Percentiles rank a stretch among this genome's conserved stretches.
phyloP scores from a whole-genome alignment of 2,329 filamentous ascomycete genomes.

The Aspergillus luchuensis region DNA sequence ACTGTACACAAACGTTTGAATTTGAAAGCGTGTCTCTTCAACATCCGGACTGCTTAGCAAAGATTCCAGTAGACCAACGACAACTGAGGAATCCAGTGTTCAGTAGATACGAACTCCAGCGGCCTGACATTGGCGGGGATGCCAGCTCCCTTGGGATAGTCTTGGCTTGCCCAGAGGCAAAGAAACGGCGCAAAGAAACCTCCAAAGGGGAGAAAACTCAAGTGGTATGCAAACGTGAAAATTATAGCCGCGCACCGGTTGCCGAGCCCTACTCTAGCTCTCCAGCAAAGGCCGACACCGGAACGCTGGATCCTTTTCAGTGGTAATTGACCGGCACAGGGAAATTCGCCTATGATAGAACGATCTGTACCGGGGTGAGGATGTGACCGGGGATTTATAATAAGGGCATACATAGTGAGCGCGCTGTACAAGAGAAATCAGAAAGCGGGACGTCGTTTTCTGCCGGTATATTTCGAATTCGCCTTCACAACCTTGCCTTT shows the following conservation, averaged over 20 bases:
- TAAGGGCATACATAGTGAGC: background rate
- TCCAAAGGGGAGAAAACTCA: background rate
- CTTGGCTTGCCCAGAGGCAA: background rate
- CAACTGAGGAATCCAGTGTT: background rate
- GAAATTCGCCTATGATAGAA: background rate
- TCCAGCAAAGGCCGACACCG: background rate
- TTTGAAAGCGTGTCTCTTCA: constrained; percentile 13
- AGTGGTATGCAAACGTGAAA: background rate
- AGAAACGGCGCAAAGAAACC: background rate
- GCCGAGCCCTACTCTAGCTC: background rate
- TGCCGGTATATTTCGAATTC: constrained; percentile 88
- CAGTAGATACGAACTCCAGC: background rate
- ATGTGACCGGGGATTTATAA: background rate
- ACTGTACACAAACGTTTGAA: constrained; percentile 16
- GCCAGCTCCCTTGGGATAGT: background rate
- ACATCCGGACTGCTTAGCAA: background rate
- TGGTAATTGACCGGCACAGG: background rate
- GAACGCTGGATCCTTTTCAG: background rate
- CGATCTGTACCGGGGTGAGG: background rate
- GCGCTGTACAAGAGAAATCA: constrained; percentile 39
- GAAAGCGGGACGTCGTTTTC: constrained; percentile 79
- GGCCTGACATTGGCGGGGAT: background rate
- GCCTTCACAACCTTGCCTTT: constrained; percentile 95
- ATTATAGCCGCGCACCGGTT: background rate
- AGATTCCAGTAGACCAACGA: background rate